These are phyloP conservation scores for Bolboschoenoplectus hybrid DNA, from an alignment of 202 grass and related monocot species.

Conservation along the genomic window DNA sequence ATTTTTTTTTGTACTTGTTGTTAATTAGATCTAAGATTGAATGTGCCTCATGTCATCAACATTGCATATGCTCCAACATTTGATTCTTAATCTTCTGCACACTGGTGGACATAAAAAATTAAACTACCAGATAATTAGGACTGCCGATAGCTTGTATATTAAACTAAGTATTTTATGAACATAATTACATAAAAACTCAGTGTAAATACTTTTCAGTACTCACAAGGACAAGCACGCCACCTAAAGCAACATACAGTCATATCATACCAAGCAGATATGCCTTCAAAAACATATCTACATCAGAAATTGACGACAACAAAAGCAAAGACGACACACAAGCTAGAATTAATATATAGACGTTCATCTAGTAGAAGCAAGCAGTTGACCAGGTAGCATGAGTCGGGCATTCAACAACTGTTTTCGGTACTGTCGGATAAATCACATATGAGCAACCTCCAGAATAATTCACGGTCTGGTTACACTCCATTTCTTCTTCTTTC, in stretches of 20 bases:
- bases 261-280: not conserved
- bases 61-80: not conserved
- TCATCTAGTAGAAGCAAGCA: constrained; percentile 21
- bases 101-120: not conserved
- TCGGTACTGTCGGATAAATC: not conserved
- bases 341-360: constrained; percentile 1
- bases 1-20: not conserved
- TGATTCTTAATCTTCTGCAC: not conserved
- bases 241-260: not conserved
- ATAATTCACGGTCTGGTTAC: not conserved
- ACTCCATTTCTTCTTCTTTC: not conserved
- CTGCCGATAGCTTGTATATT: not conserved
- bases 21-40: too few species aligned
- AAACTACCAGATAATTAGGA: not conserved
- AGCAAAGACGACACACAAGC: constrained; percentile 11
- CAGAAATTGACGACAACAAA: not conserved
- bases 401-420: constrained; percentile 11
- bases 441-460: not conserved
- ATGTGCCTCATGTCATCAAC: not conserved
- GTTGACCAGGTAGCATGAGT: constrained; percentile 34
- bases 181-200: not conserved
- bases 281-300: constrained; percentile 31
- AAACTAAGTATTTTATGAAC: not conserved
- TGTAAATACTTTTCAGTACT: not conserved
- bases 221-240: not conserved